Conservation (phyloP, 2,329 filamentous ascomycete genomes). For the Daldinia eschscholtzii region DNA sequence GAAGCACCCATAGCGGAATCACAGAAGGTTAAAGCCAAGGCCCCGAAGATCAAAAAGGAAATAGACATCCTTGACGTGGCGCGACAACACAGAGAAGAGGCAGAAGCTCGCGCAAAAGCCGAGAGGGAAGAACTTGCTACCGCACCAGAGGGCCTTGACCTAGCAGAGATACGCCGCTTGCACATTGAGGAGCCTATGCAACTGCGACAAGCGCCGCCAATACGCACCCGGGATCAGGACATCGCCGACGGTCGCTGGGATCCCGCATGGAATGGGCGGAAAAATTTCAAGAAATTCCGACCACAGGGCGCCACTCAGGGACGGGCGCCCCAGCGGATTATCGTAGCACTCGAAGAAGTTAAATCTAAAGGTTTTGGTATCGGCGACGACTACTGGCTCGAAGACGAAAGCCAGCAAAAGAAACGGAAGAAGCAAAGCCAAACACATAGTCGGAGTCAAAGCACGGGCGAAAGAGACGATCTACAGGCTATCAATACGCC, state of each 20-base stretch:
- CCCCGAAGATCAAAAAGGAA: constrained; percentile 65
- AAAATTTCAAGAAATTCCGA: constrained; percentile 94
- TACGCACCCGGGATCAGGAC: constrained; percentile 62
- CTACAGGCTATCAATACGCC: constrained; percentile 10
- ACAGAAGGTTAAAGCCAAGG: constrained; percentile 60
- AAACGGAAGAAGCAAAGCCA: constrained; percentile 46
- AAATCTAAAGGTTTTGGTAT: constrained; percentile 79
- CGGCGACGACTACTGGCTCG: constrained; percentile 81
- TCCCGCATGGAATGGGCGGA: constrained; percentile 89
- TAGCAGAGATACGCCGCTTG: constrained; percentile 78
- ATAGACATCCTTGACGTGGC: constrained; percentile 77
- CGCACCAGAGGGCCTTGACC: constrained; percentile 73
- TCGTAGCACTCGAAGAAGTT: constrained; percentile 79
- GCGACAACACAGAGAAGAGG: constrained; percentile 70
- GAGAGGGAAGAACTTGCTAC: constrained; percentile 67
- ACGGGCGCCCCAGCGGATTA: constrained; percentile 62
- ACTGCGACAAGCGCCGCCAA: constrained; percentile 60
- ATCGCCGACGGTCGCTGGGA: constrained; percentile 77
- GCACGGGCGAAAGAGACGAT: constrained; percentile 15
- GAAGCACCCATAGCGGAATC: constrained; percentile 47
- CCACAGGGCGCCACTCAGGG: constrained; percentile 65
- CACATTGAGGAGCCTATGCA: constrained; percentile 84
- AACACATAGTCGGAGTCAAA: constrained; percentile 35
- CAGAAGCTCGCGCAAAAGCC: constrained; percentile 71
- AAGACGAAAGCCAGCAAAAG: constrained; percentile 59